These are phyloP conservation scores for Alternaria ethzedia DNA, from an alignment of 2,329 filamentous ascomycete species.

Conservation along the genomic window DNA sequence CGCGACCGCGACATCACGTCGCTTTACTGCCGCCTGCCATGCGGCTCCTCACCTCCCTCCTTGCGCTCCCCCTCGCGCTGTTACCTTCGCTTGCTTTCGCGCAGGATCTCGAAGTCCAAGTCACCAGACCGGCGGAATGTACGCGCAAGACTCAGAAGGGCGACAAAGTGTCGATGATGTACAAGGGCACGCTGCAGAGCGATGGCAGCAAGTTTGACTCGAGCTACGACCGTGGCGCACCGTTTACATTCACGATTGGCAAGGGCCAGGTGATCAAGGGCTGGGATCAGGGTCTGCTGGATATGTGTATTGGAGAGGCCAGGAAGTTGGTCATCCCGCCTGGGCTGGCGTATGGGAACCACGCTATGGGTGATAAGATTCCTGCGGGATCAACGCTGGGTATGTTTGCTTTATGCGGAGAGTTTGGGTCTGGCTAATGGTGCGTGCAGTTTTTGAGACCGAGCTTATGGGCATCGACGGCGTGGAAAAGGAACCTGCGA, in stretches of 20 bases:
- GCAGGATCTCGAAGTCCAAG: conserved; percentile 49
- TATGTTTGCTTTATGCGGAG: conserved; percentile 50
- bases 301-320: conserved; percentile 97
- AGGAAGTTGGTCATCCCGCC: conserved; percentile 88
- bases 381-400: conserved; percentile 78
- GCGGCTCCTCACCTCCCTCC: conserved; percentile 34
- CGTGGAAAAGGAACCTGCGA: conserved; percentile 31
- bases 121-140: conserved; percentile 52
- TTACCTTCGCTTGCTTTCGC: conserved; percentile 31
- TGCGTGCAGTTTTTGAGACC: conserved; percentile 80
- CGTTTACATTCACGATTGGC: conserved; percentile 82
- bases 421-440: conserved; percentile 16
- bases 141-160: conserved; percentile 53
- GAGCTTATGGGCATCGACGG: conserved; percentile 82
- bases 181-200: conserved; percentile 56
- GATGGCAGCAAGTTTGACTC: conserved; percentile 85
- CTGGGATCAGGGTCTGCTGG: conserved; percentile 88
- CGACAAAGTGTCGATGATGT: conserved; percentile 57
- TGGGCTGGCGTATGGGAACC: conserved; percentile 79
- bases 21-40: conserved; percentile 31
- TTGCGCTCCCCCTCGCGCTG: conserved; percentile 29
- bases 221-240: conserved; percentile 75
- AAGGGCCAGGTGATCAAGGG: conserved; percentile 86
- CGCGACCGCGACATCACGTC: background rate
- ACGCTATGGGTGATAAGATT: conserved; percentile 72